phyloP scores from a whole-genome alignment of 768 basidiomycete genomes.

The Mycena belliarum region DNA sequence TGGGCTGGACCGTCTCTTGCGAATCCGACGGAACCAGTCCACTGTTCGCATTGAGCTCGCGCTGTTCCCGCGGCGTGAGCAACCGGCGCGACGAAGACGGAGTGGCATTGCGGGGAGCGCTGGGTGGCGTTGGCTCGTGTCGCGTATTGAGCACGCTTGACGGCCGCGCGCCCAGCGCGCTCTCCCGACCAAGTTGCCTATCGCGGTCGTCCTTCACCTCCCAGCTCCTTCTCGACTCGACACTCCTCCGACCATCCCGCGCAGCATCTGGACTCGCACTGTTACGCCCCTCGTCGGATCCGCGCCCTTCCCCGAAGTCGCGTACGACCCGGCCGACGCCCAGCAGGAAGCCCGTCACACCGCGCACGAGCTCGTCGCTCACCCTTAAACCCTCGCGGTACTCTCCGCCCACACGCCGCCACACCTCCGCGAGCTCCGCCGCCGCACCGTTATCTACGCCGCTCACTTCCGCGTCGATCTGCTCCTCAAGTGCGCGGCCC shows the following conservation, averaged over 20 bases:
- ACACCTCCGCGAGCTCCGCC: slow-evolving; percentile 54
- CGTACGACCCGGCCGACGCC: slow-evolving; percentile 70
- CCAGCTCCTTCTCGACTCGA: slow-evolving; percentile 60
- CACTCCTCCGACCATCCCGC: slow-evolving; percentile 49
- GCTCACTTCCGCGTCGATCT: slow-evolving; percentile 75
- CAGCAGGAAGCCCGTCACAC: slow-evolving; percentile 74
- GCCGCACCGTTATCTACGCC: slow-evolving; percentile 29
- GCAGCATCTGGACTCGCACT: slow-evolving; percentile 56
- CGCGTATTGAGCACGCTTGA: slow-evolving; percentile 32
- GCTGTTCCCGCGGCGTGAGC: slow-evolving; percentile 58
- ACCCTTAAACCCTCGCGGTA: slow-evolving; percentile 69
- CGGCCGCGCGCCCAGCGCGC: slow-evolving; percentile 35
- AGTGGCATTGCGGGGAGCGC: slow-evolving; percentile 27
- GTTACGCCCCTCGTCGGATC: slow-evolving; percentile 37
- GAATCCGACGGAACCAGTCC: slow-evolving; percentile 41
- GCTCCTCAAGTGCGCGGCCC: slow-evolving; percentile 63
- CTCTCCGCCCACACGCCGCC: slow-evolving; percentile 70
- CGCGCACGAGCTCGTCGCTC: slow-evolving; percentile 79
- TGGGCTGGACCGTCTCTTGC: slow-evolving; percentile 40
- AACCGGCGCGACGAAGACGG: slow-evolving; percentile 50
- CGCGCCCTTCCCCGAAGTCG: slow-evolving; percentile 42
- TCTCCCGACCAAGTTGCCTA: slow-evolving; percentile 33
- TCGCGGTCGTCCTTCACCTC: slow-evolving; percentile 43
- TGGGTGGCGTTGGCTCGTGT: slow-evolving; percentile 16
- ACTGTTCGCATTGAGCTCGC: slow-evolving; percentile 38